Conservation (phyloP, 352 stramenopile species). For the Phytophthora agathidicida region DNA sequence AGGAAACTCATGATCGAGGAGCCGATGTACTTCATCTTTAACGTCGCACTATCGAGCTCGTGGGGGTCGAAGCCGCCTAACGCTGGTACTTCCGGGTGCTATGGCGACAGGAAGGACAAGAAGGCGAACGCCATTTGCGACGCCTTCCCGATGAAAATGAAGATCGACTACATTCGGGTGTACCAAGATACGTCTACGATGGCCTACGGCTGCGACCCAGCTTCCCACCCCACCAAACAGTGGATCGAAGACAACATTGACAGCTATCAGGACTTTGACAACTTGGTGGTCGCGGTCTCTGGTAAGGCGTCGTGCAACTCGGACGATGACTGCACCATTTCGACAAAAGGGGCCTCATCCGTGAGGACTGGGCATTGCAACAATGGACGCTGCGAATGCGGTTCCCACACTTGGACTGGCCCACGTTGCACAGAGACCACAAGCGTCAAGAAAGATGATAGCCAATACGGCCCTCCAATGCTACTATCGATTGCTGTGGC, state of each 20-base stretch:
- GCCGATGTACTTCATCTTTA: constrained; percentile 90
- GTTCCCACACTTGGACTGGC: constrained; percentile 39
- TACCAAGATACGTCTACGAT: constrained; percentile 45
- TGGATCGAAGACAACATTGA: constrained; percentile 61
- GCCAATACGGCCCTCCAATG: constrained; percentile 28
- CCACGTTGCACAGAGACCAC: constrained; percentile 34
- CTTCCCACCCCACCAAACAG: constrained; percentile 50
- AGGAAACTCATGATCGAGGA: constrained; percentile 78
- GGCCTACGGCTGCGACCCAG: constrained; percentile 46
- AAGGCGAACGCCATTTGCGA: constrained; percentile 55
- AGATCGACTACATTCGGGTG: constrained; percentile 32
- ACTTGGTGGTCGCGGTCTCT: constrained; percentile 37
- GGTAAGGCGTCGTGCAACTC: constrained; percentile 41
- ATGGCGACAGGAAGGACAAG: constrained; percentile 33
- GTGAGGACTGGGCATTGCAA: constrained; percentile 35
- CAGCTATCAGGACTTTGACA: constrained; percentile 44
- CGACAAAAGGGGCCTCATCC: constrained; percentile 7
- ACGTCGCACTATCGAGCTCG: constrained; percentile 41
- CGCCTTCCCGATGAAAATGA: constrained; percentile 65
- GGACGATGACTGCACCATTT: constrained; percentile 51
- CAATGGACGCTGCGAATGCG: constrained; percentile 29
- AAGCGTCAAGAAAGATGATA: constrained; percentile 9
- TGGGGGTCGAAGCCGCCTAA: constrained; percentile 82
- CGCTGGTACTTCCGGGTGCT: constrained; percentile 35
- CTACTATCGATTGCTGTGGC: constrained; percentile 7